Conservation (phyloP, 1,284 basidiomycete species). For the Ganoderma sinense region DNA sequence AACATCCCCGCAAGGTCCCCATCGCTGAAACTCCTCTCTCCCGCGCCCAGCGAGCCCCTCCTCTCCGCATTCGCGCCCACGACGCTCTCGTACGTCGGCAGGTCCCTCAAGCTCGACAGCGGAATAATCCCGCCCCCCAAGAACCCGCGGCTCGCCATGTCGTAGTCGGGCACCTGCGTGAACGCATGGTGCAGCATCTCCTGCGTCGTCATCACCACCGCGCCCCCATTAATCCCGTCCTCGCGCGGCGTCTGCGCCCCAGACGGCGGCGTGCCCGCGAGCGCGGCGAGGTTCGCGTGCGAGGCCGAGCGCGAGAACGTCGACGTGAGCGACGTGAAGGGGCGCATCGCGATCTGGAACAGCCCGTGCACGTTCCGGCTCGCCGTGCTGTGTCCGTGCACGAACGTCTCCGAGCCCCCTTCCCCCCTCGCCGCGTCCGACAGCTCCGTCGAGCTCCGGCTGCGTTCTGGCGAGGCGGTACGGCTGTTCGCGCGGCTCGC, state of each 20-base stretch:
- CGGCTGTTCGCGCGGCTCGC: constrained; percentile 50
- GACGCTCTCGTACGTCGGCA: constrained; percentile 84
- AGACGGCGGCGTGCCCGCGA: constrained; percentile 6
- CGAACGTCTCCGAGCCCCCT: constrained; percentile 50
- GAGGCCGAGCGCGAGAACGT: constrained; percentile 45
- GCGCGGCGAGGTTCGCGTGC: constrained; percentile 41
- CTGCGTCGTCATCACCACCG: constrained; percentile 43
- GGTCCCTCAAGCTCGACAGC: constrained; percentile 70
- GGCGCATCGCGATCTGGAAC: constrained; percentile 70
- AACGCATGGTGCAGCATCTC: constrained; percentile 64
- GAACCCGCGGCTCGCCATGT: constrained; percentile 75
- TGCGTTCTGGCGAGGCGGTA: constrained; percentile 57
- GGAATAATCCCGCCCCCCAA: constrained; percentile 88
- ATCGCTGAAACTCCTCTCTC: constrained; percentile 39
- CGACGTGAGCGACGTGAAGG: constrained; percentile 52
- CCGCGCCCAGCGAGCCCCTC: constrained; percentile 25
- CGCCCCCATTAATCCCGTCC: not conserved
- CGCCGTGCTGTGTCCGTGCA: constrained; percentile 57
- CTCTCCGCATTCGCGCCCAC: constrained; percentile 28
- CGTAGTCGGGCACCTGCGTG: constrained; percentile 86
- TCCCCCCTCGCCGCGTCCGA: not conserved
- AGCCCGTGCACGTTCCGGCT: constrained; percentile 59
- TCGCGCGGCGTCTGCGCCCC: constrained; percentile 7
- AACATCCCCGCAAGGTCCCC: constrained; percentile 38
- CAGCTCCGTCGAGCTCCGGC: constrained; percentile 34